Evolutionary conservation across 1,284 basidiomycete species (phyloP).

Genomic region (Sporisorium exsertum): DNA sequence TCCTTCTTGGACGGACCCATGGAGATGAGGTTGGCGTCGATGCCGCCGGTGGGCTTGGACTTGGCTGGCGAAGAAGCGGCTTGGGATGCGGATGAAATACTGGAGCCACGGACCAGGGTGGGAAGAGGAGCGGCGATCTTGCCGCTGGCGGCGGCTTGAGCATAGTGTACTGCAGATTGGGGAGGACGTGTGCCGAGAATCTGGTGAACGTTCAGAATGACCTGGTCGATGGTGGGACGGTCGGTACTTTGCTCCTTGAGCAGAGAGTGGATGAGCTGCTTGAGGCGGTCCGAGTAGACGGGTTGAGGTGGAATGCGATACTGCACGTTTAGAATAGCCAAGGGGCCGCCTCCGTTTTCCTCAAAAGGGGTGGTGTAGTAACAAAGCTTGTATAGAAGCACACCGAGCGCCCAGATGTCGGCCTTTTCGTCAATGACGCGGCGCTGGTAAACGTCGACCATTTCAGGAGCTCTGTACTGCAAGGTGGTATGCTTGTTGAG

Average conservation of each 20-base stretch:
- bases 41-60: conserved; percentile 19
- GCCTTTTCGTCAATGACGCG: conserved; percentile 90
- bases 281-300: conserved; percentile 87
- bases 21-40: conserved; percentile 47
- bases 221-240: conserved; percentile 59
- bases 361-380: conserved; percentile 97
- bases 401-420: conserved; percentile 82
- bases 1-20: conserved; percentile 49
- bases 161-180: conserved; percentile 49
- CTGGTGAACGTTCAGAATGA: conserved; percentile 55
- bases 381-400: conserved; percentile 84
- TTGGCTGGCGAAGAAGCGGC: not conserved
- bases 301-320: conserved; percentile 80
- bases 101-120: conserved; percentile 25
- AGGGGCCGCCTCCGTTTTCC: conserved; percentile 81
- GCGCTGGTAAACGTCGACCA: conserved; percentile 90
- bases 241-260: conserved; percentile 60
- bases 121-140: conserved; percentile 47
- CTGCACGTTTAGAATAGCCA: conserved; percentile 96
- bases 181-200: conserved; percentile 57
- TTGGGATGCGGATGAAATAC: not conserved
- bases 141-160: conserved; percentile 36
- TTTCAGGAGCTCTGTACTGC: conserved; percentile 95
- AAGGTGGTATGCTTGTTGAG: conserved; percentile 93
- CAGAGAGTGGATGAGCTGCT: conserved; percentile 78